These are phyloP conservation scores for Lepidopterella palustris DNA, from an alignment of 495 filamentous ascomycete species.

Conservation along the genomic window DNA sequence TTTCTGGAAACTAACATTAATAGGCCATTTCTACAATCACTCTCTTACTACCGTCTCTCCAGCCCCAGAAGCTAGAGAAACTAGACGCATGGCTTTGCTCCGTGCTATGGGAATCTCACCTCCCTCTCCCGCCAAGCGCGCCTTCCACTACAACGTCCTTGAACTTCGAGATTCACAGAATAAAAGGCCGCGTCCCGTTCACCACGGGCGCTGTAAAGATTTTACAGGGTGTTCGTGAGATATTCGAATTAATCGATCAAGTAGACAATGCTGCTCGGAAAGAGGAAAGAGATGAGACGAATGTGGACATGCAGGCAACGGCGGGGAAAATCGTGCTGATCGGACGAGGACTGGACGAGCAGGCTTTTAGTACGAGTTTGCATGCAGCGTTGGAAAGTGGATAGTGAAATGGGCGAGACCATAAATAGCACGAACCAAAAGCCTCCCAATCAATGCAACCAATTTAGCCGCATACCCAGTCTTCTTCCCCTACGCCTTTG, in stretches of 20 bases:
- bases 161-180: conserved; percentile 68
- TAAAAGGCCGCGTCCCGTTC: conserved; percentile 69
- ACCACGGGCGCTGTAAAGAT: conserved; percentile 60
- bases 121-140: conserved; percentile 44
- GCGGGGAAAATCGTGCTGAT: conserved; percentile 75
- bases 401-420: neutral
- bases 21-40: conserved; percentile 86
- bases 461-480: no score
- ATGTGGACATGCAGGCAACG: conserved; percentile 7
- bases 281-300: conserved; percentile 26
- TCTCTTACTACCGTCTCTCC: conserved; percentile 54
- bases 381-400: neutral
- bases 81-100: conserved; percentile 80
- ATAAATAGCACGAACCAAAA: no score
- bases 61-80: conserved; percentile 44
- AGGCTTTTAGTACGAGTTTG: conserved; percentile 21
- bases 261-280: conserved; percentile 29
- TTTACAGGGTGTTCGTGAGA: conserved; percentile 84
- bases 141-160: neutral
- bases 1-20: neutral
- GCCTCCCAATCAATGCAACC: no score
- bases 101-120: conserved; percentile 70
- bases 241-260: conserved; percentile 82
- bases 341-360: conserved; percentile 53
- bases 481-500: no score